Evolutionary conservation across 768 basidiomycete genomes (phyloP), one percentile per base, ranked within the genome.

Genomic region (Hypholoma fasciculare): DNA sequence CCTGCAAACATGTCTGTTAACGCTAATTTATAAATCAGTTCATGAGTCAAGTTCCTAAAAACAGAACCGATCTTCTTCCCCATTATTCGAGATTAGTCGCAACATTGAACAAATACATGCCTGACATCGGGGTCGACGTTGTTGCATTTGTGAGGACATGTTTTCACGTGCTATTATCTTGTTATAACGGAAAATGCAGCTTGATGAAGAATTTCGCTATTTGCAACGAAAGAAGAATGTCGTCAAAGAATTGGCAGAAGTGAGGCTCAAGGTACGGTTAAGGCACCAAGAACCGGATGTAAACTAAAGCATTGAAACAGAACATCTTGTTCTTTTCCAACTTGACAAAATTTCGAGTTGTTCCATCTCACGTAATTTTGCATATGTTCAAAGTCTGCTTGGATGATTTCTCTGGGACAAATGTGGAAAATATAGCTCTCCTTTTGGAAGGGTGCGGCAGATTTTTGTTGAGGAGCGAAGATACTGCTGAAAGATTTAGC

Each of bases 321-420:
- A 99, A 98, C 68, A 83, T 92, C 20, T 81, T 85, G 12, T 99
- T 90, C 74, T 72, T 95, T 56, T 90, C 92, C 4, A 96, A 90
- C 71, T 75, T 99, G 65, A 96, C 96, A n/a, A 99, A 99, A 73
- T 98, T 98, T 72, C 79, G 83, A 39, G 86, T 98, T 19, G 92
- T 98, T 7, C 95, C 94, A 27, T 76, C 88, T 3, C 95, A 98
- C 70, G 79, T 96, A 56, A 94, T 98, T 65, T 76, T 99, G 48
- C 96, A 98, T 70, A 90, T 94, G 65, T 91, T 96, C 79, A 98
- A 98, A 83, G 94, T 96, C 51, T 96, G 93, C 72, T 76, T 98
- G 65, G 96, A 98, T 69, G 96, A 98, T 69, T 94, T 99, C 66
- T 88, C 89, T 1, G 92, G 91, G 2, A 86, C 87, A 17, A 99